Conservation (phyloP, 148 eudicot genomes). For the Drosera capensis region DNA sequence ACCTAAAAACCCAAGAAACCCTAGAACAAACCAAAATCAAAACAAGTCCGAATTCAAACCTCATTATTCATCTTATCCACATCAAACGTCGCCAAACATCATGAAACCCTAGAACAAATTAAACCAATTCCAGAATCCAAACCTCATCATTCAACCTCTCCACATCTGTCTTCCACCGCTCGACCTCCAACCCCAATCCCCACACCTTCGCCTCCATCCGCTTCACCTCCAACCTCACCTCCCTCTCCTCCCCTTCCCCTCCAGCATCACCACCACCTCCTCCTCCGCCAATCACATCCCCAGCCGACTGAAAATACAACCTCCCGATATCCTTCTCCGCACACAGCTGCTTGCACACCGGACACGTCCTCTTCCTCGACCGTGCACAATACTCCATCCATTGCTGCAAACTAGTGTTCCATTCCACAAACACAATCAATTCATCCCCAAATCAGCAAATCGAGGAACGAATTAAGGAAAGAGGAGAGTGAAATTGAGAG, state of each 20-base stretch:
- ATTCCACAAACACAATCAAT: no score
- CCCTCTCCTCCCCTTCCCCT: neutral
- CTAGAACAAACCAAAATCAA: no score
- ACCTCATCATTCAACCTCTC: constrained; percentile 45
- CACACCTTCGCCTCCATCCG: constrained; percentile 52
- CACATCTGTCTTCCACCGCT: constrained; percentile 35
- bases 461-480: neutral
- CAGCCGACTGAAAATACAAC: constrained; percentile 79
- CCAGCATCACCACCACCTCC: constrained; percentile 37
- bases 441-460: no score
- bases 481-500: neutral
- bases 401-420: constrained; percentile 56
- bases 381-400: constrained; percentile 79
- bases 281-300: constrained; percentile 27
- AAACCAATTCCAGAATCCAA: neutral
- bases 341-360: constrained; percentile 84
- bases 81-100: no score
- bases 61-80: constrained; percentile 24
- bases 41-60: constrained; percentile 23
- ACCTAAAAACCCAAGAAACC: no score
- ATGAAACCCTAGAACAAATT: neutral
- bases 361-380: constrained; percentile 61
- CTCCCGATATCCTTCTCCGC: constrained; percentile 39
- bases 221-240: constrained; percentile 26
- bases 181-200: constrained; percentile 38